Evolutionary conservation across 225 moss, liverwort and hornwort genomes (phyloP).

Genomic region (Rhytidiadelphus loreus): DNA sequence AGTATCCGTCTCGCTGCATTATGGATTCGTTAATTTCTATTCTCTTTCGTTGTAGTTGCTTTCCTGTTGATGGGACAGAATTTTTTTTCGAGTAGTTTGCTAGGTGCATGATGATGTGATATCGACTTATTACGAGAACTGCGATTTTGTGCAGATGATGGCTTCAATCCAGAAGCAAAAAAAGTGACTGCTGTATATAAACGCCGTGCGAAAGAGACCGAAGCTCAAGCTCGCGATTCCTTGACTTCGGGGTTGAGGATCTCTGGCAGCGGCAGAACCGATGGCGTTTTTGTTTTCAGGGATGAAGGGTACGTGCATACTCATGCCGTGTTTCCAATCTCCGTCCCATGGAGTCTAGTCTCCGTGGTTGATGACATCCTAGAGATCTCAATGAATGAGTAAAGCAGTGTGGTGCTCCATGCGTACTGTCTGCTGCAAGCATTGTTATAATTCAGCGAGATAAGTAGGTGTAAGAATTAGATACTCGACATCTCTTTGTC

Average conservation of each 20-base stretch:
- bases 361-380: background rate
- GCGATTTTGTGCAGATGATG: conserved; percentile 16
- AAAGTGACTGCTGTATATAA: conserved; percentile 62
- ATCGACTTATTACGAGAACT: background rate
- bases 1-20: background rate
- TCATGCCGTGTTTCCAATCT: background rate
- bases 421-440: background rate
- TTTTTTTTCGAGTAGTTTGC: background rate
- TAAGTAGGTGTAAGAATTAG: background rate
- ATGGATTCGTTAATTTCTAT: background rate
- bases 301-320: conserved; percentile 31
- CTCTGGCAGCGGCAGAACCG: background rate
- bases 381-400: background rate
- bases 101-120: background rate
- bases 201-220: conserved; percentile 58
- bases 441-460: background rate
- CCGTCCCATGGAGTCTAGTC: background rate
- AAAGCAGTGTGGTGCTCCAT: background rate
- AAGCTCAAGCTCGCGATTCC: conserved; percentile 1
- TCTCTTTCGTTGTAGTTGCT: background rate
- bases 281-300: conserved; percentile 30
- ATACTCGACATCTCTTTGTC: background rate
- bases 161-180: conserved; percentile 13
- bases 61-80: background rate
- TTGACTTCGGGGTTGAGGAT: background rate